Evolutionary conservation across 2,329 filamentous ascomycete genomes (phyloP), one percentile per base, ranked within the genome.

Genomic region (Aphanocladium album): DNA sequence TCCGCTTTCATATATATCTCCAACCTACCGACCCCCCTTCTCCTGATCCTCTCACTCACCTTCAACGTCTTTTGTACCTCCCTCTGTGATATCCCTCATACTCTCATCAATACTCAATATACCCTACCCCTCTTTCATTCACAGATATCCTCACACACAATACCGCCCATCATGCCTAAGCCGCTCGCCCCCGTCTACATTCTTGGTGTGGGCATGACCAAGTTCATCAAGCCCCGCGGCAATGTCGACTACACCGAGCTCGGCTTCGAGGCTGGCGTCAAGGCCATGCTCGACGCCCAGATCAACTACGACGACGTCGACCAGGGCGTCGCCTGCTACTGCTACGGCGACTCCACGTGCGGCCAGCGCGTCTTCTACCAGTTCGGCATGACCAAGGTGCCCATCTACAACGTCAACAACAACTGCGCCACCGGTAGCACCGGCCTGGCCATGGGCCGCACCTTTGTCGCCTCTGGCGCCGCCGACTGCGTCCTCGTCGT

Each of bases 341-440:
- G 92, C 82, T 97, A 96, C 74, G 93, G 93, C 71, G 93, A 98
- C 79, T 92, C 87, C 65, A 96, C 93, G 60, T 95, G 90, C 76
- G 93, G 93, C 52, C 93, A 98, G 80, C 89, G 93, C 66, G 93
- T 98, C 71, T 97, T 98, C 78, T 98, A 98, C 79, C 93, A 98
- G 78, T 97, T 98, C 75, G 95, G 93, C 79, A 93, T 98, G 88
- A 97, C 93, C 47, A 83, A 89, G 71, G 97, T 98, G 68, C 93
- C 93, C 70, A 91, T 98, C 73, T 93, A 96, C 82, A 98, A 98
- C 71, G 91, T 96, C 71, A 98, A 97, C 84, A 98, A 98, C 83
- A 97, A 97, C 80, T 98, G 93, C 82, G 91, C 90, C 4, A 98
- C 93, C 0, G 95, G 93, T n/a, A 92, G 89, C 5, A 96, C 93